Conservation (phyloP, 2,329 filamentous ascomycete genomes). For the Colletotrichum sp. region DNA sequence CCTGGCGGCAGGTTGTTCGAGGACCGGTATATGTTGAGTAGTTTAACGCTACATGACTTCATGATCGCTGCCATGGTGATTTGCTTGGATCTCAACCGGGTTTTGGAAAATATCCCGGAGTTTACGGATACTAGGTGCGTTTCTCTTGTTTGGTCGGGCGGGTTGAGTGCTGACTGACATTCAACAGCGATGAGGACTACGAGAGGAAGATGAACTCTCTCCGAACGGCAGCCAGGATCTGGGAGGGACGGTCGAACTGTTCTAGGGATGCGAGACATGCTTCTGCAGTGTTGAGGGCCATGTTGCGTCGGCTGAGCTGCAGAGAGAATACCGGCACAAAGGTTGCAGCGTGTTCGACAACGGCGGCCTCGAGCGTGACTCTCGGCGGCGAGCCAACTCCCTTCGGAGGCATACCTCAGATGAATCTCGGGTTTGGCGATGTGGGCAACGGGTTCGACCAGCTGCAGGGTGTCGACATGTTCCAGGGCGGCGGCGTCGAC, state of each 20-base stretch:
- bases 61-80: conserved; percentile 65
- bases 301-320: conserved; percentile 30
- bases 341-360: background rate
- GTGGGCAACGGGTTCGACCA: background rate
- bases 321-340: background rate
- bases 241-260: conserved; percentile 40
- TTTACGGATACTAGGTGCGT: conserved; percentile 40
- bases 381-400: conserved; percentile 11
- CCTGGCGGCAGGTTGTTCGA: conserved; percentile 57
- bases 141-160: too few species aligned
- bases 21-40: conserved; percentile 59
- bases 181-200: conserved; percentile 32
- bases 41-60: conserved; percentile 60
- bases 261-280: conserved; percentile 50
- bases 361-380: conserved; percentile 12
- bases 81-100: conserved; percentile 50
- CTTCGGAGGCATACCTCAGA: background rate
- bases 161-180: conserved; percentile 17
- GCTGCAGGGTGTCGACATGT: background rate
- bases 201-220: conserved; percentile 40
- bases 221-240: conserved; percentile 45
- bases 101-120: conserved; percentile 26
- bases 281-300: conserved; percentile 45
- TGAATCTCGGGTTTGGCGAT: background rate
- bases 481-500: conserved; percentile 34